phyloP scores from a whole-genome alignment of 169 alveolate species.

The Cryptosporidium ryanae region DNA sequence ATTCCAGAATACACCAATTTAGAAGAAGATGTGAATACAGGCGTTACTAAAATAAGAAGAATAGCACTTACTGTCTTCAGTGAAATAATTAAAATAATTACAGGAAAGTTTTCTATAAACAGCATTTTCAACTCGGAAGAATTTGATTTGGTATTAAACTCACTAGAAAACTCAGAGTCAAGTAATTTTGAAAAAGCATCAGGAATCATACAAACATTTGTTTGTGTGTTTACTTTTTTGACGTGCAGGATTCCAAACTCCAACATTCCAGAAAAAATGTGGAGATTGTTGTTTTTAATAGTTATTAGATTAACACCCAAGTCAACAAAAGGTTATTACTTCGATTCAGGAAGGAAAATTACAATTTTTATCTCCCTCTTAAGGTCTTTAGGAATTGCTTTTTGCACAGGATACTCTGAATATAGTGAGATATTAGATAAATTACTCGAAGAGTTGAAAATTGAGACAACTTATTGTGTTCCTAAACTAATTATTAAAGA shows the following conservation, averaged over 20 bases:
- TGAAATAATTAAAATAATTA: no score
- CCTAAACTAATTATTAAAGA: slow-evolving; percentile 43
- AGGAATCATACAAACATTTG: slow-evolving; percentile 33
- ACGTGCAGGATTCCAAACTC: slow-evolving; percentile 55
- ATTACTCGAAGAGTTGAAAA: neutral
- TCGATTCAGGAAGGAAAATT: slow-evolving; percentile 38
- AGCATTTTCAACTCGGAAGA: neutral
- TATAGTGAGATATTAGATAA: neutral
- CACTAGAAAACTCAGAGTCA: slow-evolving; percentile 1
- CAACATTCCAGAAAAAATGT: slow-evolving; percentile 17
- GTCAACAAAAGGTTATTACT: slow-evolving; percentile 37
- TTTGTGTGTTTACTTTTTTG: slow-evolving; percentile 23
- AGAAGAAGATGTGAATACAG: slow-evolving; percentile 13
- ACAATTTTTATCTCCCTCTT: slow-evolving; percentile 26
- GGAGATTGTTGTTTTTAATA: slow-evolving; percentile 17
- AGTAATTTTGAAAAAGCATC: slow-evolving; percentile 17
- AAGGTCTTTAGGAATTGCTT: slow-evolving; percentile 56
- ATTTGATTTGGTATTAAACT: neutral
- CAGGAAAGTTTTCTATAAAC: neutral
- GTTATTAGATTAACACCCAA: slow-evolving; percentile 34
- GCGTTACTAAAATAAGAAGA: slow-evolving; percentile 25
- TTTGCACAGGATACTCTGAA: slow-evolving; percentile 36
- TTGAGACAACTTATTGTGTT: slow-evolving; percentile 12
- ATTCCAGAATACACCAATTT: slow-evolving; percentile 41
- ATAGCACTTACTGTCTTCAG: slow-evolving; percentile 15